A percentile compares a stretch with the other conserved stretches of the same genome.
Evolutionary conservation across 2,329 filamentous ascomycete genomes (phyloP).

Genomic region (Aspergillus chevalieri): DNA sequence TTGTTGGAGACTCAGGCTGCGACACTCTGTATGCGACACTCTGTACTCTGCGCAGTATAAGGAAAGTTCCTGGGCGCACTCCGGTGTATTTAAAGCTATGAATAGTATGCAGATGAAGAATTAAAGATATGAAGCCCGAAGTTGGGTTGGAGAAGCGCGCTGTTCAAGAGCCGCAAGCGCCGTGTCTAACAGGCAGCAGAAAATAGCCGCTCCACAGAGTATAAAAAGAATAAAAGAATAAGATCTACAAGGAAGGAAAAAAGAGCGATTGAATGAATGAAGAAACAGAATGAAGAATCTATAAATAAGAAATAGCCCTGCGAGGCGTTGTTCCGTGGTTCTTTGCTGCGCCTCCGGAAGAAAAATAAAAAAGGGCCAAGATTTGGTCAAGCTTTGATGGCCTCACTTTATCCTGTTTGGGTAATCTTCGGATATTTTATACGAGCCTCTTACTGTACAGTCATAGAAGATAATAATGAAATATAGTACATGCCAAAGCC

Average conservation of each 20-base stretch:
- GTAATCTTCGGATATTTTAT: background rate
- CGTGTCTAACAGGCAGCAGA: background rate
- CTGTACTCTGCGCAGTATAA: too few relatives aligned
- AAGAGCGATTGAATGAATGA: background rate
- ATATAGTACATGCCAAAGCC: background rate
- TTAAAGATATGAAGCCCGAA: background rate
- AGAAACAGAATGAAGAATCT: background rate
- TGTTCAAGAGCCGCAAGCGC: background rate
- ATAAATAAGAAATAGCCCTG: background rate
- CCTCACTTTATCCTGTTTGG: background rate
- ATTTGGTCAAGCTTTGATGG: conserved; percentile 10
- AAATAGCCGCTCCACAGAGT: background rate
- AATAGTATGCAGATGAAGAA: background rate
- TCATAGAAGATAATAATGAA: background rate
- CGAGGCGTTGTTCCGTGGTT: background rate
- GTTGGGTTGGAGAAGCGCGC: too few relatives aligned
- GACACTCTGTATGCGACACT: too few relatives aligned
- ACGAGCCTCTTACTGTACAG: background rate
- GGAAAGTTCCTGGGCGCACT: too few relatives aligned
- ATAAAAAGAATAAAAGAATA: background rate
- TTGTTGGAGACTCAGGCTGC: background rate
- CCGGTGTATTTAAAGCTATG: too few relatives aligned
- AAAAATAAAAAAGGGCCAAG: conserved; percentile 5
- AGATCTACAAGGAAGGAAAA: background rate
- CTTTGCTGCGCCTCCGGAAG: too few relatives aligned